These are phyloP conservation scores for Tetraselmis striata DNA, from an alignment of 139 green algal species.

Conservation along the genomic window DNA sequence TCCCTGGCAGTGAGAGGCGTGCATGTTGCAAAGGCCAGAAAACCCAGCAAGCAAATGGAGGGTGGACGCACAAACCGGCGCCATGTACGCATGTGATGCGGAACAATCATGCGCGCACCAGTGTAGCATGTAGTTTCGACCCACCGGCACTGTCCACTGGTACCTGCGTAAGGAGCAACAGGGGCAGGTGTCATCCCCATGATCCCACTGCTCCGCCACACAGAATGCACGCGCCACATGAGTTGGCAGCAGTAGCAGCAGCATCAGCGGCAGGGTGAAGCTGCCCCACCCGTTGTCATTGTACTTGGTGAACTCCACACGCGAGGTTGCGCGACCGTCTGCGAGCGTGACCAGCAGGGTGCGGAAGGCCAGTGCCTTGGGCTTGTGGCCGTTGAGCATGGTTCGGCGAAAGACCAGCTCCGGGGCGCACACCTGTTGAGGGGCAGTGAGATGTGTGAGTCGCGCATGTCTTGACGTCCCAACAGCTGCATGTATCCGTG, in stretches of 20 bases:
- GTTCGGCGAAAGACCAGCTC: constrained; percentile 26
- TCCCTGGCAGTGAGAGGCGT: too few relatives aligned
- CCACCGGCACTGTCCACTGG: not conserved
- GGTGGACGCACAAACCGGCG: too few relatives aligned
- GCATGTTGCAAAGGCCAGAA: too few relatives aligned
- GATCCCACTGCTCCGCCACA: too few relatives aligned
- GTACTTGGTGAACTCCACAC: constrained; percentile 30
- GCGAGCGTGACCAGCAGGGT: constrained; percentile 6
- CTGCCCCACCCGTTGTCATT: constrained; percentile 27
- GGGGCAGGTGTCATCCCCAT: not conserved
- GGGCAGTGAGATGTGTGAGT: not conserved
- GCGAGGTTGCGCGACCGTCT: not conserved
- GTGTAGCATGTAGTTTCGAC: not conserved
- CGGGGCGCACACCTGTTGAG: constrained; percentile 15
- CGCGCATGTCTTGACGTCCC: too few relatives aligned
- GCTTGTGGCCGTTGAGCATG: constrained; percentile 36
- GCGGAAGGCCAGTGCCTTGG: constrained; percentile 6
- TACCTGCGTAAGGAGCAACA: not conserved
- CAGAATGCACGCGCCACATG: too few relatives aligned
- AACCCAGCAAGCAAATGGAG: too few relatives aligned
- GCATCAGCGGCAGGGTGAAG: too few relatives aligned
- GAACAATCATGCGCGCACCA: not conserved
- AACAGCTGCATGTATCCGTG: too few relatives aligned
- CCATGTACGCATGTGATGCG: too few relatives aligned
- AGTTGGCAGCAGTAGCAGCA: too few relatives aligned